Base-by-base conservation (phyloP, 768 basidiomycete genomes). In the Mycena maculata region DNA sequence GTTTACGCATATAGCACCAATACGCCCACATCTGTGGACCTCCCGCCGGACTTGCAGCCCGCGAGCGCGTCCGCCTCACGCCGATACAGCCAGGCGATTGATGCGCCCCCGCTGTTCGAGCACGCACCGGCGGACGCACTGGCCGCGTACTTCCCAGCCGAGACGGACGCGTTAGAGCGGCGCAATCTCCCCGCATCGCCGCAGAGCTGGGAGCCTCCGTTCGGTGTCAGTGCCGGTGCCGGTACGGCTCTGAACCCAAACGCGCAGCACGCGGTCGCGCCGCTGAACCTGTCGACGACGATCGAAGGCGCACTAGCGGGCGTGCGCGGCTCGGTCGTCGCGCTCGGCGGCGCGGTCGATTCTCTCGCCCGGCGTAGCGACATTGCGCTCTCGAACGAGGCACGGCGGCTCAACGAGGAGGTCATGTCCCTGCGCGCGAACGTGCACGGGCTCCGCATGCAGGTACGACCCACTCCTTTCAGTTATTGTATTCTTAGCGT, bases 401-500 rank as follows among this genome's bases (percentile, higher is more conserved):
- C 86, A 49, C 82, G 92, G 73, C 81, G 92, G 67, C 78, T 90
- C 65, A 88, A 87, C 47, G 93, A 95, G 70, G 93, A 95, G 74
- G 82, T 92, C 33, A 86, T 88, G 71, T 87, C 88, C 23, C 72
- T 95, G 53, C 84, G 90, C 55, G 90, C 86, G 25, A 87, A 84
- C 55, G 82, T 94, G 45, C 91, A 94, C 68, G 93, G 92, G 2
- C 76, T 95, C 49, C 83, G 93, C 60, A 91, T 94, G 84, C 93
- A 94, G 86, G 89, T 92, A 61, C 15, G 85, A 78, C 22, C 9
- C 28, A 27, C 15, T 44, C 22, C 28, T 49, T 16, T 48, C 55
- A 45, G 38, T 53, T 16, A 50, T 68, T n/a, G n/a, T n/a, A n/a
- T n/a, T n/a, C 44, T 45, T 47, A 59, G 41, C 52, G 13, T 13